Base-by-base conservation (phyloP, 176 grass and related monocot species). In the Oryza officinalis region DNA sequence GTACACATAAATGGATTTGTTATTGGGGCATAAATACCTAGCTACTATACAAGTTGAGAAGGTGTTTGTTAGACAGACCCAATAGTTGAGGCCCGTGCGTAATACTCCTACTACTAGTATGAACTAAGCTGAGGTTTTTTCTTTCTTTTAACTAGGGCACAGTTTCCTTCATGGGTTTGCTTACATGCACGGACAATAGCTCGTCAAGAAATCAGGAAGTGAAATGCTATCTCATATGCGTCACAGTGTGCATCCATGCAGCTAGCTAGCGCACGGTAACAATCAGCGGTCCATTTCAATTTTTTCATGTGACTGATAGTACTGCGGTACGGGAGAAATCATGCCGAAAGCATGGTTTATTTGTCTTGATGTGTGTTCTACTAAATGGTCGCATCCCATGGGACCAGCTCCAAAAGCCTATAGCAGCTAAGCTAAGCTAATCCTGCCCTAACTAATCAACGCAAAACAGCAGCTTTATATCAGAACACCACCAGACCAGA, bases 311-410 rank as follows among this genome's bases (percentile, higher is more conserved):
- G 33, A 8, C 22, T 14, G 32, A 12, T 20, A 26, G 27, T 69
- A 43, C 77, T 83, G 6, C 52, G 18, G 52, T 8, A 57, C 72
- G 65, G 27, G 28, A 37, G 20, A 27, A 31, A 41, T 27, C 49
- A 20, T 76, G 79, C 79, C 20, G 47, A 87, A 82, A 82, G 37
- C 10, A 4, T 26, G 63, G 54, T 25, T 64, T 15, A 11, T 33
- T 65, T 66, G 80, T 88, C 80, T 86, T 33, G 61, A 67, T 78
- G 70, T 57, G 10, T 2, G 68, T 10, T 37, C 18, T 74, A 74
- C 17, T 73, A 49, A 73, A 73, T 49, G 25, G 71, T 15, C 15
- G 15, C 45, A 67, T 33, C 28, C 41, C 63, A 31, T 27, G 40
- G 76, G 25, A n/a, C 61, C 25, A 31, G 40, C 14, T 22, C 41